Base-by-base conservation (phyloP, 1,284 basidiomycete species). In the Cutaneotrichosporon dermatis region DNA sequence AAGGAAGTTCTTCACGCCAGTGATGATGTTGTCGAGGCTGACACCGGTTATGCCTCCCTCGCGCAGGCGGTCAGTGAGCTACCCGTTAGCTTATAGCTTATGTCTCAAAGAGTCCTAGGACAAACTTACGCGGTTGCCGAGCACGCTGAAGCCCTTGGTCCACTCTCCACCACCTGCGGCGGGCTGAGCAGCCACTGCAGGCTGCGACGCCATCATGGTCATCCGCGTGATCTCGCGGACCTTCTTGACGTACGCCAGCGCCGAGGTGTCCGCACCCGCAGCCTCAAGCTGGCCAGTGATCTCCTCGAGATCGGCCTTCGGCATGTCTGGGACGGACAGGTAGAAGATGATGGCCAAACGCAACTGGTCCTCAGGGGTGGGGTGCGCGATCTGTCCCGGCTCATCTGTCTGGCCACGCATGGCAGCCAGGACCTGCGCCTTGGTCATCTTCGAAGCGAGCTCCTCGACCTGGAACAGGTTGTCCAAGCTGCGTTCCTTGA, bases 401-500 rank as follows among this genome's bases (percentile, higher is more conserved):
- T 60, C 90, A 84, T 61, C 77, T 1, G 77, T 76, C 57, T 76
- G 69, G 5, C 77, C 77, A 51, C 73, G 74, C 60, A 97, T 82
- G 33, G 85, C 87, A 68, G 95, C 90, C 43, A 98, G 83, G 57
- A 99, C 86, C 9, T 85, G 83, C 62, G 86, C 83, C 57, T 89
- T 87, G 5, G 86, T 89, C 84, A 94, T 90, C 74, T 91, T 91
- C 36, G 83, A 82, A 59, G 92, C 92, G 5, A 86, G 85, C 77
- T 99, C 96, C 80, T 99, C 96, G 33, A 88, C 87, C 76, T 95
- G 94, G 81, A 98, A 99, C 13, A 99, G 82, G 68, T 95, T 95
- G 76, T 99, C 96, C 33, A 99, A 82, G 6, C 92, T 92, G 50
- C 96, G 86, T 65, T 88, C 86, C 80, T 98, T 98, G 81, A 99